Evolutionary conservation across 2,329 filamentous ascomycete genomes (phyloP).

Genomic region (Didymella glomerata): DNA sequence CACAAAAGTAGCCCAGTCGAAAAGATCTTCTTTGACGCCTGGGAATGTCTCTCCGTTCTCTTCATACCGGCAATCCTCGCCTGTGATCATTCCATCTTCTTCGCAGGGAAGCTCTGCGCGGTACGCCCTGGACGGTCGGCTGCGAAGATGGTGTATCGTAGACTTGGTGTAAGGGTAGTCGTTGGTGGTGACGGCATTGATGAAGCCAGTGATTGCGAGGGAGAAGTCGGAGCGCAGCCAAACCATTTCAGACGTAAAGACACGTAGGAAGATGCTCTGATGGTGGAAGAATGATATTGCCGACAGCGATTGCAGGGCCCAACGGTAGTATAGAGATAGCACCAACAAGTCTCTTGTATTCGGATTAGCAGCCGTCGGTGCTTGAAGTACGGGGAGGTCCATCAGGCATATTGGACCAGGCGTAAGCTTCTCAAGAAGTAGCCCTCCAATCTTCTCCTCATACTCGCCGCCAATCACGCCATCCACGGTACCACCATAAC

Average conservation of each 20-base stretch:
- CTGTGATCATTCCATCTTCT: not conserved
- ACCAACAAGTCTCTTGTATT: not conserved
- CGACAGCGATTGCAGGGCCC: not conserved
- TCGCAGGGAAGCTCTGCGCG: not conserved
- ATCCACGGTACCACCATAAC: not conserved
- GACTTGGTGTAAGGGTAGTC: not conserved
- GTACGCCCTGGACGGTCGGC: not conserved
- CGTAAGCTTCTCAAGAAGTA: not conserved
- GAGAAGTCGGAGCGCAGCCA: conserved; percentile 1
- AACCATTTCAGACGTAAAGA: not conserved
- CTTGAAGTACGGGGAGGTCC: not conserved
- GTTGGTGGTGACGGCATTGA: not conserved
- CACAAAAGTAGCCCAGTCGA: not conserved
- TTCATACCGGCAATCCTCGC: not conserved
- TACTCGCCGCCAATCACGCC: not conserved
- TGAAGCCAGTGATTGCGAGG: not conserved
- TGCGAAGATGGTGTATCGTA: not conserved
- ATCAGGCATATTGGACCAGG: not conserved
- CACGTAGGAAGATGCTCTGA: not conserved
- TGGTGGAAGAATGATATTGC: not conserved
- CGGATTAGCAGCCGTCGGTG: not conserved
- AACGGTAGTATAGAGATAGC: not conserved
- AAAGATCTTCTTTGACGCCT: not conserved
- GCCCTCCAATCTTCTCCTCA: not conserved
- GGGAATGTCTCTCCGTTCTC: not conserved